Evolutionary conservation across 805 yeast genomes (phyloP).

Genomic region (Debaryomyces prosopidis): DNA sequence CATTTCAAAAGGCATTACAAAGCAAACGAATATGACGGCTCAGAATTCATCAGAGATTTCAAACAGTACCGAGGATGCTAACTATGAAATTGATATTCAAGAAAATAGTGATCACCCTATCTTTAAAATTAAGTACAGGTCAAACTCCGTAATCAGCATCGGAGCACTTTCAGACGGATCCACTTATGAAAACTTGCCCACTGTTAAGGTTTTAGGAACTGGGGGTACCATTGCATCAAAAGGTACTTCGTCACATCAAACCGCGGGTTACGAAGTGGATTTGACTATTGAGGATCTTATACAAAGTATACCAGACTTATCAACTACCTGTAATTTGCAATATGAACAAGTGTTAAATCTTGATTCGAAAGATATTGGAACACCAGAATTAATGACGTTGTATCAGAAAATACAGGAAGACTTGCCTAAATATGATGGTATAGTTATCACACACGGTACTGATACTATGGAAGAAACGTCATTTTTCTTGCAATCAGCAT

Average conservation of each 20-base stretch:
- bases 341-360: slow-evolving; percentile 64
- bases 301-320: slow-evolving; percentile 55
- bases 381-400: slow-evolving; percentile 44
- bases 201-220: slow-evolving; percentile 42
- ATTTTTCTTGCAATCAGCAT: slow-evolving; percentile 55
- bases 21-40: too few species aligned
- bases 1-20: too few species aligned
- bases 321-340: slow-evolving; percentile 53
- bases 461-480: slow-evolving; percentile 71
- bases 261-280: slow-evolving; percentile 47
- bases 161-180: slow-evolving; percentile 13
- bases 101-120: slow-evolving; percentile 31
- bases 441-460: slow-evolving; percentile 72
- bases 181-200: slow-evolving; percentile 24
- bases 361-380: slow-evolving; percentile 59
- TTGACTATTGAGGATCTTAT: slow-evolving; percentile 50
- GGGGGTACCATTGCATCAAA: slow-evolving; percentile 50
- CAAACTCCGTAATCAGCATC: slow-evolving; percentile 26
- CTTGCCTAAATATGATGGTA: slow-evolving; percentile 50
- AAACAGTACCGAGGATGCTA: slow-evolving; percentile 4
- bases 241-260: slow-evolving; percentile 37
- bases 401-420: slow-evolving; percentile 48
- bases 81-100: slow-evolving; percentile 14
- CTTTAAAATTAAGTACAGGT: slow-evolving; percentile 36
- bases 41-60: too few species aligned